Evolutionary conservation across 441 rosid species (phyloP).

Genomic region (Populus hybrid): DNA sequence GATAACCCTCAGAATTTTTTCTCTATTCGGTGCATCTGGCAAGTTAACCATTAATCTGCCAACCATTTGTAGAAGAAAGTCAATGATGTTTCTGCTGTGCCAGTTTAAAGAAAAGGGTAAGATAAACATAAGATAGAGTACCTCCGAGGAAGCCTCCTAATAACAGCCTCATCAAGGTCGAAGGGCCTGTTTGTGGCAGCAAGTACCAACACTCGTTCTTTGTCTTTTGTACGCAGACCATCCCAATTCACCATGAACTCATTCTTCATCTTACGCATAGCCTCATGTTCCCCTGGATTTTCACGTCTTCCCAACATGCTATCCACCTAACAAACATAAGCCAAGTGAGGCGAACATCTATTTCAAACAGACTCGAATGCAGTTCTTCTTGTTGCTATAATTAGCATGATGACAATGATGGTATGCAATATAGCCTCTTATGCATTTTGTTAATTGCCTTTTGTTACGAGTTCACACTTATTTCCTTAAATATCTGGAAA

Average conservation of each 20-base stretch:
- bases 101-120: neutral
- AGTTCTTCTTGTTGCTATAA: neutral
- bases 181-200: slow-evolving; percentile 98
- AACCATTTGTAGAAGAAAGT: slow-evolving; percentile 1
- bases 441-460: neutral
- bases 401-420: neutral
- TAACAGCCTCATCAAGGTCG: slow-evolving; percentile 99
- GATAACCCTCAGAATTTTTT: slow-evolving; percentile 75
- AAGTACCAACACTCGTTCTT: slow-evolving; percentile 91
- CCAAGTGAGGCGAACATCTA: slow-evolving; percentile 2
- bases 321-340: slow-evolving; percentile 63
- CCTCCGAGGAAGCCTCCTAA: slow-evolving; percentile 99
- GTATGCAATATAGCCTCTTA: neutral
- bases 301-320: slow-evolving; percentile 99
- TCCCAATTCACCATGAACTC: slow-evolving; percentile 99
- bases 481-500: no score
- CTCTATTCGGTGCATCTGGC: slow-evolving; percentile 86
- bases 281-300: slow-evolving; percentile 99
- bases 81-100: slow-evolving; percentile 1
- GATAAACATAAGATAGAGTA: slow-evolving; percentile 9
- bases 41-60: slow-evolving; percentile 94
- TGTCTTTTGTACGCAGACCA: slow-evolving; percentile 92
- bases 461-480: neutral
- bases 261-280: slow-evolving; percentile 99
- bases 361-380: neutral